phyloP scores from a whole-genome alignment of 2,329 filamentous ascomycete genomes.

The Kalmusia sp. region DNA sequence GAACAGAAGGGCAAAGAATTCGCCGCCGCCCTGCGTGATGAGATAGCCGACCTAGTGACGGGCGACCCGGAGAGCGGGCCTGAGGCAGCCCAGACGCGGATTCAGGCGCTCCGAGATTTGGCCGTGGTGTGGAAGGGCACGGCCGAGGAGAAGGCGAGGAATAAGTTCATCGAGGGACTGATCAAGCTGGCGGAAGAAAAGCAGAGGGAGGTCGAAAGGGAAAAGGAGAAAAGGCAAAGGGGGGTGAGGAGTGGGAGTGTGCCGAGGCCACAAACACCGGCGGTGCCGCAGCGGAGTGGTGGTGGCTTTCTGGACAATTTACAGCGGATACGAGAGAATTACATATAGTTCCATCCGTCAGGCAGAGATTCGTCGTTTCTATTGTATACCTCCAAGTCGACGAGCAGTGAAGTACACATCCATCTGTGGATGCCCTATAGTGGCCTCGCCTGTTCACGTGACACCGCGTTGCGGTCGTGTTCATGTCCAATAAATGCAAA shows the following conservation, averaged over 20 bases:
- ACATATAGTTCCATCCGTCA: conserved; percentile 6
- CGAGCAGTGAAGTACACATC: too few species aligned
- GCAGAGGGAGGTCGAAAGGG: conserved; percentile 55
- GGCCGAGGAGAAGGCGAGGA: conserved; percentile 86
- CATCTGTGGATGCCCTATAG: not conserved
- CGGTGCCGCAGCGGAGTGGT: conserved; percentile 29
- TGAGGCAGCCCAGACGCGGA: conserved; percentile 73
- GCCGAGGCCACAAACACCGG: conserved; percentile 19
- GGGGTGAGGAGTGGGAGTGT: conserved; percentile 31
- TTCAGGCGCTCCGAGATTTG: conserved; percentile 79
- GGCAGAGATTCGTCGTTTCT: too few species aligned
- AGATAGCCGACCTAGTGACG: conserved; percentile 73
- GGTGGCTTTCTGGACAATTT: conserved; percentile 49
- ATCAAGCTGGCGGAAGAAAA: conserved; percentile 83
- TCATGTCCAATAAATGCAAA: too few species aligned
- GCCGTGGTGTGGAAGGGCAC: conserved; percentile 93
- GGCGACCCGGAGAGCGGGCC: conserved; percentile 65
- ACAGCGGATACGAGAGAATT: conserved; percentile 43
- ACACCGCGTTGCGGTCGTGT: not conserved
- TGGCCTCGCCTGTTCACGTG: not conserved
- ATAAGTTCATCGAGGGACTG: conserved; percentile 81
- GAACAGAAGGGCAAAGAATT: conserved; percentile 89
- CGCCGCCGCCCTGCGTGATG: conserved; percentile 71
- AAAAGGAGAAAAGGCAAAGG: conserved; percentile 30
- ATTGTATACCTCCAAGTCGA: too few species aligned